These are phyloP conservation scores for Kodamaea anthophila DNA, from an alignment of 1,139 yeast species.

Conservation along the genomic window DNA sequence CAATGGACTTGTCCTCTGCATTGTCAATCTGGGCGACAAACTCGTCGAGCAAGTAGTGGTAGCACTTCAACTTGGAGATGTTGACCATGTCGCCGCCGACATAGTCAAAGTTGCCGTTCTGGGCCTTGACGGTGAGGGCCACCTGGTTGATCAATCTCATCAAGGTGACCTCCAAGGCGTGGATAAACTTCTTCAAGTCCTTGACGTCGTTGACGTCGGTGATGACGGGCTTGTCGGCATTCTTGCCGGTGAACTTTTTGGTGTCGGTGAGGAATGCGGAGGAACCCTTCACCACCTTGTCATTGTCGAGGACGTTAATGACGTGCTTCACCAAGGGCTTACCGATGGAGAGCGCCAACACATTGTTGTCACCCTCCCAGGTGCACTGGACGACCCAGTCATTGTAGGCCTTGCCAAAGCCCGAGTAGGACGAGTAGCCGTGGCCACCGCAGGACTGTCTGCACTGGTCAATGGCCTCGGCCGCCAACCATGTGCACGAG, in stretches of 20 bases:
- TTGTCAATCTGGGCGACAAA: constrained; percentile 31
- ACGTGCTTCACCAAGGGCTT: constrained; percentile 39
- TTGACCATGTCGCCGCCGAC: constrained; percentile 55
- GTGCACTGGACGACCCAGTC: constrained; percentile 50
- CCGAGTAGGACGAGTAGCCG: constrained; percentile 43
- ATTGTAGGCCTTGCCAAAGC: constrained; percentile 43
- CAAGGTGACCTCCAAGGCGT: constrained; percentile 38
- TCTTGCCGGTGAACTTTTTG: constrained; percentile 17
- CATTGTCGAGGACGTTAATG: constrained; percentile 25
- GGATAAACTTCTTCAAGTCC: constrained; percentile 28
- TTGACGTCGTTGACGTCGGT: constrained; percentile 22
- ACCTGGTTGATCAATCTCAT: constrained; percentile 44
- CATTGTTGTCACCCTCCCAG: constrained; percentile 51
- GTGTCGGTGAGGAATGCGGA: constrained; percentile 36
- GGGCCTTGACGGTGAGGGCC: constrained; percentile 35
- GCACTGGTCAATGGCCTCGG: constrained; percentile 40
- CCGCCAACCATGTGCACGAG: constrained; percentile 44
- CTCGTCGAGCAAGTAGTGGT: constrained; percentile 46
- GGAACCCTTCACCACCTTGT: constrained; percentile 32
- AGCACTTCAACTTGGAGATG: constrained; percentile 59
- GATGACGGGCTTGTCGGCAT: constrained; percentile 22
- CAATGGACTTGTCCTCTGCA: constrained; percentile 19
- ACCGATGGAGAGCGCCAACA: constrained; percentile 42
- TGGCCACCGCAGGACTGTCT: constrained; percentile 52
- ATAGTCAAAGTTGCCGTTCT: constrained; percentile 46